Conservation (phyloP, 495 filamentous ascomycete species). For the Annulohypoxylon moriforme region DNA sequence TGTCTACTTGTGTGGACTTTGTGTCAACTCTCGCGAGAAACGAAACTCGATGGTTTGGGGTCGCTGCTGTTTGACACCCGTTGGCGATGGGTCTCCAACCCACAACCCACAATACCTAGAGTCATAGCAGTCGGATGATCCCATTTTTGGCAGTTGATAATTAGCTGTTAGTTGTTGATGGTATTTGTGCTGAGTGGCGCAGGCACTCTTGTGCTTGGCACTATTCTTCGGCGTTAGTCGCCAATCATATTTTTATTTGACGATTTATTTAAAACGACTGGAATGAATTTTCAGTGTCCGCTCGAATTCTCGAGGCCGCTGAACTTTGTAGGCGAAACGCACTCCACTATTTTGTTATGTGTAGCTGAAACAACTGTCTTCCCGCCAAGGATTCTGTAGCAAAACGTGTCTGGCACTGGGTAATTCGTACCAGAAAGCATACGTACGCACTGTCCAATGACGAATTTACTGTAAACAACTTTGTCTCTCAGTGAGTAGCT, state of each 20-base stretch:
- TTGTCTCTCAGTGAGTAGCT: background rate
- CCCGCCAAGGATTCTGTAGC: background rate
- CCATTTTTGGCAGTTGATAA: constrained; percentile 4
- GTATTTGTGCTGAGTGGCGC: background rate
- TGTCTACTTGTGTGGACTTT: background rate
- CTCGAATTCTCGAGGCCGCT: background rate
- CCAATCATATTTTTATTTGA: constrained; percentile 12
- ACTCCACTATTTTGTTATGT: too few species aligned
- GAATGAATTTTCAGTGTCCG: background rate
- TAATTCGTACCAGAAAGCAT: background rate
- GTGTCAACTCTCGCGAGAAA: background rate
- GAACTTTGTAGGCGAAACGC: background rate
- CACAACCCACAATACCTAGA: background rate
- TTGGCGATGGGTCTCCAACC: background rate
- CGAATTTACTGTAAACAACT: background rate
- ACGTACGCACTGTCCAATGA: background rate
- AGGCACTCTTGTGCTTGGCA: background rate
- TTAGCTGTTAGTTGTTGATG: too few species aligned
- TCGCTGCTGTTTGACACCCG: background rate
- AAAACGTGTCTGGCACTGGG: constrained; percentile 3
- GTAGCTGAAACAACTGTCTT: constrained; percentile 5
- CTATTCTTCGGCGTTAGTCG: background rate
- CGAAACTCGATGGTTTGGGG: background rate
- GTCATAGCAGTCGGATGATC: background rate
- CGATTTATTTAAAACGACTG: constrained; percentile 11